Conservation (phyloP, 2,329 filamentous ascomycete genomes). For the Periconia digitata region DNA sequence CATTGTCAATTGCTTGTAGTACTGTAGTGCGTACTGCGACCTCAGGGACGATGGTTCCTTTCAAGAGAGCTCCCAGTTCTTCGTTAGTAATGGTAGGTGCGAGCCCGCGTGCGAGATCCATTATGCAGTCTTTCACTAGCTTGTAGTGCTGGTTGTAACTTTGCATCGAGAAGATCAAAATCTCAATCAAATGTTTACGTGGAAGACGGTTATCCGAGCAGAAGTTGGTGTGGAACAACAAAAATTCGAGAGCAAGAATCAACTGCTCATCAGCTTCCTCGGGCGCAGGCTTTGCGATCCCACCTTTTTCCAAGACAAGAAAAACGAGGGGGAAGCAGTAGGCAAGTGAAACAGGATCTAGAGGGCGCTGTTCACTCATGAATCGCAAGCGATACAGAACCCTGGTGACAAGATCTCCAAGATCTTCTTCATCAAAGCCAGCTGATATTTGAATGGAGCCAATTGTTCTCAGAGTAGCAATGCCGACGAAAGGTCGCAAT, state of each 20-base stretch:
- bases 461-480: slow-evolving; percentile 80
- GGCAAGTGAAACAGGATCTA: slow-evolving; percentile 83
- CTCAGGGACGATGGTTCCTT: slow-evolving; percentile 78
- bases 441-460: slow-evolving; percentile 72
- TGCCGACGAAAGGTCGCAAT: slow-evolving; percentile 79
- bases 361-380: slow-evolving; percentile 87
- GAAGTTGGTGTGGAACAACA: slow-evolving; percentile 83
- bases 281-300: slow-evolving; percentile 64
- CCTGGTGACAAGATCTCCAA: slow-evolving; percentile 79
- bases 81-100: slow-evolving; percentile 73
- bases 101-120: slow-evolving; percentile 81
- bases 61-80: slow-evolving; percentile 76
- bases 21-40: slow-evolving; percentile 79
- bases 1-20: slow-evolving; percentile 84
- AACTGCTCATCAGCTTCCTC: slow-evolving; percentile 90
- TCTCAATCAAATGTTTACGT: slow-evolving; percentile 69
- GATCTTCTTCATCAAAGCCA: slow-evolving; percentile 73
- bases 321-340: slow-evolving; percentile 85
- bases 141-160: slow-evolving; percentile 92
- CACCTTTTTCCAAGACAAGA: slow-evolving; percentile 75
- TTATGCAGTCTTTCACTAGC: slow-evolving; percentile 86
- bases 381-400: slow-evolving; percentile 90
- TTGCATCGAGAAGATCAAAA: slow-evolving; percentile 81
- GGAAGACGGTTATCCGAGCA: slow-evolving; percentile 77
- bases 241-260: slow-evolving; percentile 81